A percentile compares a stretch with the other conserved stretches of the same genome.
phyloP scores from a whole-genome alignment of 1,139 yeast genomes.

The Meyerozyma elateridarum region DNA sequence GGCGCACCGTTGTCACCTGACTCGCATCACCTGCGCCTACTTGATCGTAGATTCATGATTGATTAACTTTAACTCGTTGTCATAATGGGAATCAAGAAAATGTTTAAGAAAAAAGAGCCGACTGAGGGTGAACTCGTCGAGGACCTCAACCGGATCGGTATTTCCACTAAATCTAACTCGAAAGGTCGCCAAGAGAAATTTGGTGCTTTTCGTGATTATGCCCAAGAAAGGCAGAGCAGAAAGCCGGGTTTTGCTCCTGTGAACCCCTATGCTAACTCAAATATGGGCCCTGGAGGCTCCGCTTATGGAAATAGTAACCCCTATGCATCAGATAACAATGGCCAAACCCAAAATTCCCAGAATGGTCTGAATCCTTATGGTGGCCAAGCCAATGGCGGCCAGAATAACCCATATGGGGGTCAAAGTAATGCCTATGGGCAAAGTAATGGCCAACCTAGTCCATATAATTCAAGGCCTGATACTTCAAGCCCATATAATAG shows the following conservation, averaged over 20 bases:
- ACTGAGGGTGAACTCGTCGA: constrained; percentile 53
- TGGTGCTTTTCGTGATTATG: constrained; percentile 61
- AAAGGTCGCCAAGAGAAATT: constrained; percentile 49
- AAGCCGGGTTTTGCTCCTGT: constrained; percentile 45
- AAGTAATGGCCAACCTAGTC: too few relatives aligned
- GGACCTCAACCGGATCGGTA: constrained; percentile 48
- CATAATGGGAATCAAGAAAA: constrained; percentile 45
- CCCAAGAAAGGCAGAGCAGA: constrained; percentile 41
- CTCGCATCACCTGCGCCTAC: too few relatives aligned
- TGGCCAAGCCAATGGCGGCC: neutral
- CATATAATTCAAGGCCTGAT: too few relatives aligned
- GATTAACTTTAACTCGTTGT: too few relatives aligned
- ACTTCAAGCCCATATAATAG: too few relatives aligned
- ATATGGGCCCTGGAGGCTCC: constrained; percentile 7
- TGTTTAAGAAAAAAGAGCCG: constrained; percentile 59
- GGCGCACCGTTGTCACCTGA: too few relatives aligned
- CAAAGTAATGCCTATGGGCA: too few relatives aligned
- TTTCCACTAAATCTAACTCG: constrained; percentile 40
- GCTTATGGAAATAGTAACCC: constrained; percentile 24
- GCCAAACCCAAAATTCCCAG: neutral
- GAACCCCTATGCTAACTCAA: constrained; percentile 37
- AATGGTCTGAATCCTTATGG: too few relatives aligned
- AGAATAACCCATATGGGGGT: constrained; percentile 10
- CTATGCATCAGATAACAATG: constrained; percentile 14
- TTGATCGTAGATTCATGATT: too few relatives aligned